Percentiles rank a stretch among this genome's conserved stretches.
These are phyloP conservation scores for Aschersonia sp. DNA, from an alignment of 2,329 filamentous ascomycete species.

Conservation along the genomic window DNA sequence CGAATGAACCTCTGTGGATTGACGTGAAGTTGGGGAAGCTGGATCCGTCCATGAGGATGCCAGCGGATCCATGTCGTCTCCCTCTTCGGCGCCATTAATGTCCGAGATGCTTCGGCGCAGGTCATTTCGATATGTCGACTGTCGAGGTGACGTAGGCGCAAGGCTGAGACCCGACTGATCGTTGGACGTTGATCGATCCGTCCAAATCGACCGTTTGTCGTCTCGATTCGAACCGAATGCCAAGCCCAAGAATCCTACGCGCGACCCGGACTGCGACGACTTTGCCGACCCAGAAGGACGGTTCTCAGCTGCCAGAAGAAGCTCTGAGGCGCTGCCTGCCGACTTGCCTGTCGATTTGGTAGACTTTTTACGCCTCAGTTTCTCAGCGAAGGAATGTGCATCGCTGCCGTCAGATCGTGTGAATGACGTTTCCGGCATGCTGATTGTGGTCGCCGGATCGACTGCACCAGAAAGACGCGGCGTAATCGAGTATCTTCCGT, in stretches of 20 bases:
- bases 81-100: too few species aligned
- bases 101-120: too few species aligned
- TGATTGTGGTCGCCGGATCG: constrained; percentile 20
- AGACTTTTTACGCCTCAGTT: constrained; percentile 2
- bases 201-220: too few species aligned
- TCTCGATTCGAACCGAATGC: too few species aligned
- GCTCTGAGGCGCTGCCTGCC: constrained; percentile 14
- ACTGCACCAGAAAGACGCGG: constrained; percentile 9
- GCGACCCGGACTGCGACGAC: background rate
- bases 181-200: too few species aligned
- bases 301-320: constrained; percentile 12
- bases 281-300: background rate
- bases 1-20: constrained; percentile 5
- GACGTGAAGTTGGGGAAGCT: too few species aligned
- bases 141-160: too few species aligned
- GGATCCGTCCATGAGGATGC: too few species aligned
- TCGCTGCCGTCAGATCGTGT: constrained; percentile 6
- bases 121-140: too few species aligned
- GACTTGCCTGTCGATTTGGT: constrained; percentile 15
- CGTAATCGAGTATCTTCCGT: constrained; percentile 10
- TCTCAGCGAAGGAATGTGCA: background rate
- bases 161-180: too few species aligned
- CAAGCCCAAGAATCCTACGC: background rate
- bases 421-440: constrained; percentile 16
- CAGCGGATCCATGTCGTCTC: too few species aligned